A percentile compares a stretch with the other conserved stretches of the same genome.
Conservation (phyloP, 176 grass and related monocot genomes). For the Dactylis glomerata region DNA sequence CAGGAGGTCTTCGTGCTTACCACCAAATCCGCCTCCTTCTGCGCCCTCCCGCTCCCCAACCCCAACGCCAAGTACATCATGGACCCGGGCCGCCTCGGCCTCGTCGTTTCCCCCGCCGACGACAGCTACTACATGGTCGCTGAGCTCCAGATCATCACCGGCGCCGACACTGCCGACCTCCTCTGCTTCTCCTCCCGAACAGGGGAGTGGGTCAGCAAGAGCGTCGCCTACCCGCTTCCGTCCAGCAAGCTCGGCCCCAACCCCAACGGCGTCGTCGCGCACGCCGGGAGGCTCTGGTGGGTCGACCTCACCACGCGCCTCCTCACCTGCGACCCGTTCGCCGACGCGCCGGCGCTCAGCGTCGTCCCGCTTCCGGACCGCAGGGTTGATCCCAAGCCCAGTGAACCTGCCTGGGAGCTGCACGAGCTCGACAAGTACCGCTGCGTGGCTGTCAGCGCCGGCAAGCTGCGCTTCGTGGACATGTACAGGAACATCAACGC, state of each 20-base stretch:
- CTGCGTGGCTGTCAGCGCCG: background rate
- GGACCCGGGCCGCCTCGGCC: background rate
- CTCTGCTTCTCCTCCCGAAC: background rate
- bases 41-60: background rate
- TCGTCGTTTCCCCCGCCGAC: background rate
- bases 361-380: background rate
- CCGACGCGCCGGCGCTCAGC: background rate
- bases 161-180: background rate
- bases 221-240: background rate
- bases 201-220: background rate
- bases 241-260: background rate
- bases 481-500: background rate
- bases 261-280: background rate
- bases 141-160: background rate
- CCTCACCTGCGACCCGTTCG: background rate
- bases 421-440: conserved; percentile 19
- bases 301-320: background rate
- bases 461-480: conserved; percentile 15
- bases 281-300: background rate
- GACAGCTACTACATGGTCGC: background rate
- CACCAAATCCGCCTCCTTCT: background rate
- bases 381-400: background rate
- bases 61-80: background rate
- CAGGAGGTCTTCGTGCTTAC: too few relatives aligned
- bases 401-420: background rate